Percentiles rank a stretch among this genome's conserved stretches.
phyloP scores from a whole-genome alignment of 164 flowering plant genomes.

The grape (Vitis vinifera) region DNA sequence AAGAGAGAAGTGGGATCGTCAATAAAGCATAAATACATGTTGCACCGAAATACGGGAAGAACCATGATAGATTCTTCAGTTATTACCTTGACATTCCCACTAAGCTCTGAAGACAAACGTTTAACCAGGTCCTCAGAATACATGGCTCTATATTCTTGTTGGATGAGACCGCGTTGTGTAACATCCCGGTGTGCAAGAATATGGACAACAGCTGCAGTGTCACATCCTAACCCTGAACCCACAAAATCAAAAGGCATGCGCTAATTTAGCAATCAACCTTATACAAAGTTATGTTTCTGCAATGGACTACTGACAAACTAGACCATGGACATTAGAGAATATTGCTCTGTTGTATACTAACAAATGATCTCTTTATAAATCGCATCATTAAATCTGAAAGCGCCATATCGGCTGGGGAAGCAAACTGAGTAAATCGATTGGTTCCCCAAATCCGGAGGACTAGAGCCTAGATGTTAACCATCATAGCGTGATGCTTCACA shows the following conservation, averaged over 20 bases:
- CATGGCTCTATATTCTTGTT: conserved; percentile 61
- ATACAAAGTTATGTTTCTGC: background rate
- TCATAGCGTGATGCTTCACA: too few relatives aligned
- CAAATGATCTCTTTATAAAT: background rate
- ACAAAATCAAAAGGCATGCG: background rate
- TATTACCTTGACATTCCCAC: conserved; percentile 62
- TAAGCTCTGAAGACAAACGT: conserved; percentile 64
- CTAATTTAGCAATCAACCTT: background rate
- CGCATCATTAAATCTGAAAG: too few relatives aligned
- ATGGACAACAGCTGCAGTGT: conserved; percentile 53
- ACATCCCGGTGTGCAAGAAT: conserved; percentile 75
- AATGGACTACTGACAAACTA: background rate
- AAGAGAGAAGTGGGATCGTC: too few relatives aligned
- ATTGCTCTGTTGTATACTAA: background rate
- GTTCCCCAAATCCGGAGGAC: too few relatives aligned
- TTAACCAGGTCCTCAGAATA: conserved; percentile 58
- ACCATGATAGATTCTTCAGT: background rate
- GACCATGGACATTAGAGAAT: background rate
- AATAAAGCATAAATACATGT: too few relatives aligned
- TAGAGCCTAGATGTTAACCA: too few relatives aligned
- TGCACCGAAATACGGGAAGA: background rate
- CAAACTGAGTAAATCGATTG: too few relatives aligned
- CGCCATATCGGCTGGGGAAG: too few relatives aligned
- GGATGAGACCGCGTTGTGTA: conserved; percentile 60
- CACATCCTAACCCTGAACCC: conserved; percentile 75